Percentiles rank a stretch among this genome's conserved stretches.
These are phyloP conservation scores for Dictyostelium capitatum DNA, from an alignment of 78 protist genomes.

Conservation along the genomic window DNA sequence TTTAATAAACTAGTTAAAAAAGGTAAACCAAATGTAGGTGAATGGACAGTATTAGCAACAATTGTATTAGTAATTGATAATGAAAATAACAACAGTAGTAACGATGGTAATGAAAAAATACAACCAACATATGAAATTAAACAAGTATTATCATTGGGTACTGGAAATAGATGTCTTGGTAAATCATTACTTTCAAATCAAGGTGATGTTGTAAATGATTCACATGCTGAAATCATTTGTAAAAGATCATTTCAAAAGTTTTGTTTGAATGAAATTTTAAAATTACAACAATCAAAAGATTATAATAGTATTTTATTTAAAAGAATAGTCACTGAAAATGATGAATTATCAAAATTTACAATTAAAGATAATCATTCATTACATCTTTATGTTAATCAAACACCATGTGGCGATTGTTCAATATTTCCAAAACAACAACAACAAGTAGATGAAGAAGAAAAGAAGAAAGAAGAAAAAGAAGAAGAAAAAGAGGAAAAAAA, in stretches of 20 bases:
- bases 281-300: background rate
- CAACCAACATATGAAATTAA: background rate
- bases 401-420: constrained; percentile 82
- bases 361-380: constrained; percentile 41
- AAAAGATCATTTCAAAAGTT: constrained; percentile 67
- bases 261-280: constrained; percentile 11
- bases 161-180: constrained; percentile 74
- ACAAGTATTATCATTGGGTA: constrained; percentile 37
- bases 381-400: constrained; percentile 68
- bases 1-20: constrained; percentile 34
- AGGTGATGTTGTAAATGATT: constrained; percentile 73
- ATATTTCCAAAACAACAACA: constrained; percentile 18
- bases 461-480: background rate
- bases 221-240: constrained; percentile 78
- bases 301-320: constrained; percentile 17
- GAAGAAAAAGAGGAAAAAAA: background rate
- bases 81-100: too few species aligned
- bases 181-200: constrained; percentile 1
- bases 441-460: background rate
- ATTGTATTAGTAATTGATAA: constrained; percentile 12
- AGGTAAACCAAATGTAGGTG: constrained; percentile 44
- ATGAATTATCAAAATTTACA: background rate
- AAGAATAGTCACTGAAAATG: background rate
- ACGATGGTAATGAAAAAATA: background rate
- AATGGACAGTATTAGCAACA: constrained; percentile 70